Percentiles rank a stretch among this genome's conserved stretches.
These are phyloP conservation scores for Scheffersomyces quercinus DNA, from an alignment of 1,139 yeast species.

Conservation along the genomic window DNA sequence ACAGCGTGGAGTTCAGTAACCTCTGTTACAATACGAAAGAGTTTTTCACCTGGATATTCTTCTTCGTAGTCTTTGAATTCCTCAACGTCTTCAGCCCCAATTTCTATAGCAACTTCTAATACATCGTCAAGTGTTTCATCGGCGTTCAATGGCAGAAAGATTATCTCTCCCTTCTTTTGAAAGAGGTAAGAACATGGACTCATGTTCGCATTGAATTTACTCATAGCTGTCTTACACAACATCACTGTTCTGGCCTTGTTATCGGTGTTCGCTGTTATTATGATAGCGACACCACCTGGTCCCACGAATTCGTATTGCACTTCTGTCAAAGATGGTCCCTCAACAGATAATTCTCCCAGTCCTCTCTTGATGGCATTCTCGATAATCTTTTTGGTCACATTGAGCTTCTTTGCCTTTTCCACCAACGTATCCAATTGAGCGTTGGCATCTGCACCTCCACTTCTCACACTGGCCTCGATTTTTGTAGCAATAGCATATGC, in stretches of 20 bases:
- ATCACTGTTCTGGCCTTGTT: slow-evolving; percentile 83
- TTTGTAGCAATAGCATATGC: slow-evolving; percentile 73
- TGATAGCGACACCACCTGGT: slow-evolving; percentile 86
- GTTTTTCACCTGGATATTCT: slow-evolving; percentile 42
- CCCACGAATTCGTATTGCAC: slow-evolving; percentile 87
- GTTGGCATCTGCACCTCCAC: slow-evolving; percentile 59
- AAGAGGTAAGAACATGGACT: slow-evolving; percentile 81
- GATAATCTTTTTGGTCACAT: slow-evolving; percentile 80
- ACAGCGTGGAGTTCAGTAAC: slow-evolving; percentile 62
- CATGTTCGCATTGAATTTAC: slow-evolving; percentile 67
- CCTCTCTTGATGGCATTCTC: slow-evolving; percentile 89
- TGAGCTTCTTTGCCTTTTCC: slow-evolving; percentile 75
- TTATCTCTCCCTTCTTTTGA: slow-evolving; percentile 71
- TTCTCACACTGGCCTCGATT: slow-evolving; percentile 71
- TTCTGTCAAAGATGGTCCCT: slow-evolving; percentile 37
- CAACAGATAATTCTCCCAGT: slow-evolving; percentile 50
- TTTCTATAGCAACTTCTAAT: slow-evolving; percentile 72
- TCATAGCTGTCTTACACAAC: slow-evolving; percentile 71
- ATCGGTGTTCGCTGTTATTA: slow-evolving; percentile 85
- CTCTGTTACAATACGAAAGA: slow-evolving; percentile 51
- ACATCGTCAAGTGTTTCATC: slow-evolving; percentile 56
- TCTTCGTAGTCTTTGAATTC: slow-evolving; percentile 43
- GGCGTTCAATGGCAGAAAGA: slow-evolving; percentile 44
- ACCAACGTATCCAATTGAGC: slow-evolving; percentile 72
- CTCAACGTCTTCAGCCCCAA: slow-evolving; percentile 83